Base-by-base conservation (phyloP, 441 rosid genomes). In the Populus hybrid region DNA sequence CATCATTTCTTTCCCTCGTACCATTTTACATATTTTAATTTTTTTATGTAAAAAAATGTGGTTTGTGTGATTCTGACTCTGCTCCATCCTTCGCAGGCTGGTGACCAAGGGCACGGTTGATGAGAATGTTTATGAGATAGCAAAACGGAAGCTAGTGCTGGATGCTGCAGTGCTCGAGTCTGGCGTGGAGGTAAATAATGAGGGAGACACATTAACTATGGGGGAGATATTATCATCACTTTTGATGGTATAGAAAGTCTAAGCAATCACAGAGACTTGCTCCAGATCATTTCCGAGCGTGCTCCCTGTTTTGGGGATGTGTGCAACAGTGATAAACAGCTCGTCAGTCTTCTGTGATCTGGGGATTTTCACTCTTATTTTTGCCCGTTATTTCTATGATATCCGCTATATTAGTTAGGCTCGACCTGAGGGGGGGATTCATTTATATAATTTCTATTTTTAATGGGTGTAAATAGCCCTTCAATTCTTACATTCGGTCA, bases 81-180 rank as follows among this genome's bases (percentile, higher is more conserved):
- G 69, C 71, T 70, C 28, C 46, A 50, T 69, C 23, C 10, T 76
- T 68, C 71, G 76, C 86, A 93, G 98, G 89, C 81, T 94, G 79
- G 98, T 94, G 73, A 94, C 98, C 6, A 92, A 88, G 87, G 92
- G 92, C 38, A 96, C 98, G 6, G 96, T 94, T 12, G 98, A 96
- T 76, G 98, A 96, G 85, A 96, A 92, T 79, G 86, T 95, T 63
- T 93, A 93, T 34, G 98, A 94, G 90, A 94, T 96, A 24, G 97
- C 98, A 0, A 89, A 94, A 82, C 78, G 97, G 79, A 96, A 96
- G 83, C 89, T 93, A 50, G 84, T 82, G 28, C 85, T 96, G 80
- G 98, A 92, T 84, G 98, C 98, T 76, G 98, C 99, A 2, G 96
- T 94, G 74, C 91, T 96, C 0, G 95, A 94, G 84, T 85, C 95